These are phyloP conservation scores for Graphilbum ipis-grandicollis DNA, from an alignment of 2,329 filamentous ascomycete species.

Conservation along the genomic window DNA sequence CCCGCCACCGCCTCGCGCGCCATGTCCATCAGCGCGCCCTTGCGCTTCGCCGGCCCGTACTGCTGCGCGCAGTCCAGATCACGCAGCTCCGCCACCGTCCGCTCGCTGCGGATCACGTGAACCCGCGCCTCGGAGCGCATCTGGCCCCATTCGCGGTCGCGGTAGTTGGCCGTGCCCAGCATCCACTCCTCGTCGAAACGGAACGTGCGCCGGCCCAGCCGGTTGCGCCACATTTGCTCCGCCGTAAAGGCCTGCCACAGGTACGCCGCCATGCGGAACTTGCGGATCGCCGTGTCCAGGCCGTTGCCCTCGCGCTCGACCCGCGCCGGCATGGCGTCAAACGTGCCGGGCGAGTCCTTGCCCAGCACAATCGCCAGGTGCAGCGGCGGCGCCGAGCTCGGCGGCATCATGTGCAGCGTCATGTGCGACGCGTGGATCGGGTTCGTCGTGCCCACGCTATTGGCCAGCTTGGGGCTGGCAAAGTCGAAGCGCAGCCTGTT, in stretches of 20 bases:
- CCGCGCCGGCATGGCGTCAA: constrained; percentile 63
- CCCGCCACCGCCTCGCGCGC: constrained; percentile 61
- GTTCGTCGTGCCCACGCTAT: constrained; percentile 46
- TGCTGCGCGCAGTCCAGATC: constrained; percentile 67
- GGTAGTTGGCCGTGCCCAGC: constrained; percentile 58
- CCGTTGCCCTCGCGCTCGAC: constrained; percentile 66
- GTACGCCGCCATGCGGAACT: constrained; percentile 90
- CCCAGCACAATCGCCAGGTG: constrained; percentile 79
- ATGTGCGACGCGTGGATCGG: constrained; percentile 64
- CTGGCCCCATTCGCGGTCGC: constrained; percentile 50
- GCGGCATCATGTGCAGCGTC: constrained; percentile 71
- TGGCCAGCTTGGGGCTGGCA: constrained; percentile 60
- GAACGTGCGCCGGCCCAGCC: constrained; percentile 70
- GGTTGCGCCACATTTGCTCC: constrained; percentile 88
- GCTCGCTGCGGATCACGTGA: constrained; percentile 66
- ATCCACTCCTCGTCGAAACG: constrained; percentile 94
- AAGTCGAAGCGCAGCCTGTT: constrained; percentile 86
- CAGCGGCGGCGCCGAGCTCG: constrained; percentile 62
- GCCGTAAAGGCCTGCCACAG: constrained; percentile 95
- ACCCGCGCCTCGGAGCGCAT: constrained; percentile 87
- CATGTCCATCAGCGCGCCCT: constrained; percentile 59
- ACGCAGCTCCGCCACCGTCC: constrained; percentile 70
- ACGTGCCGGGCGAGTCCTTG: constrained; percentile 74
- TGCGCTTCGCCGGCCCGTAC: constrained; percentile 48
- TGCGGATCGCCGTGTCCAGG: constrained; percentile 63